phyloP scores from a whole-genome alignment of 2,329 filamentous ascomycete genomes.

The Hypoxylon sp. region DNA sequence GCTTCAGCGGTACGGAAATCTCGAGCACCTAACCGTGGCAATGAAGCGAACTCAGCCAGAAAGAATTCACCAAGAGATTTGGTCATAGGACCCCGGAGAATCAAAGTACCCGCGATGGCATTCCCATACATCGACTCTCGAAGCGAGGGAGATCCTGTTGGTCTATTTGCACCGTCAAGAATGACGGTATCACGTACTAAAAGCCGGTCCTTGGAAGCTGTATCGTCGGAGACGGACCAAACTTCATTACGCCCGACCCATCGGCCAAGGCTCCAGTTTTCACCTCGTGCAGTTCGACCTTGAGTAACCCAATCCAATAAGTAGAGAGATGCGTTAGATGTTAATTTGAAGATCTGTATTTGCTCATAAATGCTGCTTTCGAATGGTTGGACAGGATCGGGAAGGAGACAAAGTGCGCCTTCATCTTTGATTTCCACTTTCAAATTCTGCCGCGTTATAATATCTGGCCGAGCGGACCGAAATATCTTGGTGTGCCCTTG shows the following conservation, averaged over 20 bases:
- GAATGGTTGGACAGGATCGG: conserved; percentile 95
- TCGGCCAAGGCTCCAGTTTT: conserved; percentile 85
- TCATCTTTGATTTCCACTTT: conserved; percentile 65
- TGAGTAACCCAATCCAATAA: conserved; percentile 95
- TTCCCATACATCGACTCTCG: conserved; percentile 79
- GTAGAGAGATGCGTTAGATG: conserved; percentile 75
- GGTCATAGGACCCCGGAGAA: conserved; percentile 82
- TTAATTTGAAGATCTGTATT: conserved; percentile 80
- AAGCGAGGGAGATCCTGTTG: conserved; percentile 60
- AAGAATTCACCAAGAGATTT: conserved; percentile 79
- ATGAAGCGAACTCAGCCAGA: conserved; percentile 79
- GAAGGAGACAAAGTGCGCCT: conserved; percentile 77
- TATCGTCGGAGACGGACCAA: conserved; percentile 65
- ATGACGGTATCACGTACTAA: conserved; percentile 89
- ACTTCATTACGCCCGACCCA: conserved; percentile 93
- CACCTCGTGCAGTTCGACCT: conserved; percentile 85
- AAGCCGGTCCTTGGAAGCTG: conserved; percentile 67
- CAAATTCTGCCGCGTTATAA: conserved; percentile 72
- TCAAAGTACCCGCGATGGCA: conserved; percentile 86
- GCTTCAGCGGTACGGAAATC: conserved; percentile 76
- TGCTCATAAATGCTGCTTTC: conserved; percentile 87
- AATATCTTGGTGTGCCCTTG: conserved; percentile 96
- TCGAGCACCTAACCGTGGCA: conserved; percentile 86
- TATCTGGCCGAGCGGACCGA: conserved; percentile 75
- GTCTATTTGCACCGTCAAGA: conserved; percentile 71